phyloP scores from a whole-genome alignment of 352 stramenopile genomes.

The Thraustotheca clavata region DNA sequence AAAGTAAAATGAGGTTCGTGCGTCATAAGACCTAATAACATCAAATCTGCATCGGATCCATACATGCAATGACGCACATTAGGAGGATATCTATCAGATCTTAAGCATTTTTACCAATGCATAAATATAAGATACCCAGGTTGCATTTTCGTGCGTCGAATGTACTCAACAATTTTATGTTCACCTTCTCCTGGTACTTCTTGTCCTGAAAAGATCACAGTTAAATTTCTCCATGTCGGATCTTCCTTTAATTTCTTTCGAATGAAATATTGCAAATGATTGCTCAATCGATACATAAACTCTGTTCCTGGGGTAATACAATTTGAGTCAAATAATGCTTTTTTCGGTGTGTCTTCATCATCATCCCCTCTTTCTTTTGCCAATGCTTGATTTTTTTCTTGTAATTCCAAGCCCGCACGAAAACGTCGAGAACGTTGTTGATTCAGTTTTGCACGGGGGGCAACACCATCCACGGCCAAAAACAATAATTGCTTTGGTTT shows the following conservation, averaged over 20 bases:
- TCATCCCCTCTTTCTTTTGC: slow-evolving; percentile 70
- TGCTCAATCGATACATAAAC: slow-evolving; percentile 95
- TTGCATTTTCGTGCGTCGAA: slow-evolving; percentile 88
- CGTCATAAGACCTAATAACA: slow-evolving; percentile 96
- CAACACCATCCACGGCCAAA: slow-evolving; percentile 98
- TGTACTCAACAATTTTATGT: slow-evolving; percentile 99
- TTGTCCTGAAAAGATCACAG: slow-evolving; percentile 95
- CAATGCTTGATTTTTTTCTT: slow-evolving; percentile 60
- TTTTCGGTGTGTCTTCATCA: slow-evolving; percentile 26
- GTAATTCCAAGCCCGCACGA: slow-evolving; percentile 71
- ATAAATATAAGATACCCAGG: slow-evolving; percentile 28
- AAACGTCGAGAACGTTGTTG: slow-evolving; percentile 97
- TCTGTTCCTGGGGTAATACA: slow-evolving; percentile 99
- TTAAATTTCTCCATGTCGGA: slow-evolving; percentile 92
- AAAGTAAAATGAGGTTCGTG: slow-evolving; percentile 98
- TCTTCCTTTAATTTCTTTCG: slow-evolving; percentile 95
- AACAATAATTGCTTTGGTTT: slow-evolving; percentile 96
- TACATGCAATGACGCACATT: slow-evolving; percentile 98
- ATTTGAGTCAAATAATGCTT: slow-evolving; percentile 96
- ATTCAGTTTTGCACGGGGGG: slow-evolving; percentile 98
- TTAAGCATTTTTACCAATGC: neutral
- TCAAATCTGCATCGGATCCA: slow-evolving; percentile 98
- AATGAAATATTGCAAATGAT: slow-evolving; percentile 89
- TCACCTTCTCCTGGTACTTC: slow-evolving; percentile 98
- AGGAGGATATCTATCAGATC: slow-evolving; percentile 61